A percentile compares a stretch with the other conserved stretches of the same genome.
These are phyloP conservation scores for Dactylellina cionopaga DNA, from an alignment of 2,329 filamentous ascomycete species.

Conservation along the genomic window DNA sequence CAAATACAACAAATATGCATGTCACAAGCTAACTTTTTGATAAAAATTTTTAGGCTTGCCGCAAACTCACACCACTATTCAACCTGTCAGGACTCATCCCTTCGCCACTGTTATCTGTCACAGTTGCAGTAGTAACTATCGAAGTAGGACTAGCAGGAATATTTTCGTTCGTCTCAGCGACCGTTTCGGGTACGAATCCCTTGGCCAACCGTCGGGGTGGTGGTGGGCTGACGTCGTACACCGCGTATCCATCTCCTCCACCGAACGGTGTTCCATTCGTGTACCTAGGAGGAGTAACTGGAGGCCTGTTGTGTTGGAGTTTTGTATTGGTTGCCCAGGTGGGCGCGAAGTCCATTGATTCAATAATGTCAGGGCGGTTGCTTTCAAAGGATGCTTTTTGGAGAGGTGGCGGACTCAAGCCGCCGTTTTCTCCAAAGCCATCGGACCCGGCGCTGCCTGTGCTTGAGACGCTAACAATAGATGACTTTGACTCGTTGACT, in stretches of 20 bases:
- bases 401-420: slow-evolving; percentile 39
- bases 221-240: slow-evolving; percentile 9
- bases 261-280: slow-evolving; percentile 29
- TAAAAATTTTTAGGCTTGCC: background rate
- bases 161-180: slow-evolving; percentile 30
- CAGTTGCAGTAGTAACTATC: slow-evolving; percentile 16
- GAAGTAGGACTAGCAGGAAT: slow-evolving; percentile 30
- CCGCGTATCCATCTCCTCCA: background rate
- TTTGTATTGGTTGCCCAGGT: slow-evolving; percentile 4
- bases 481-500: slow-evolving; percentile 48
- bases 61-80: background rate
- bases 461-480: slow-evolving; percentile 46
- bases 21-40: too few relatives aligned
- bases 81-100: slow-evolving; percentile 15
- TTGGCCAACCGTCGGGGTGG: slow-evolving; percentile 10
- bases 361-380: slow-evolving; percentile 3
- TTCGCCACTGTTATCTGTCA: slow-evolving; percentile 28
- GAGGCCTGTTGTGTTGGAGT: slow-evolving; percentile 19
- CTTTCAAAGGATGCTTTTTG: slow-evolving; percentile 48
- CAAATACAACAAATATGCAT: background rate
- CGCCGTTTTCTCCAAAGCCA: slow-evolving; percentile 38
- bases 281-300: slow-evolving; percentile 38
- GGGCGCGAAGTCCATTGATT: slow-evolving; percentile 3
- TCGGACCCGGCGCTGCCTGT: slow-evolving; percentile 47
- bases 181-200: slow-evolving; percentile 42